Base-by-base conservation (phyloP, 495 filamentous ascomycete genomes). In the Choiromyces venosus region DNA sequence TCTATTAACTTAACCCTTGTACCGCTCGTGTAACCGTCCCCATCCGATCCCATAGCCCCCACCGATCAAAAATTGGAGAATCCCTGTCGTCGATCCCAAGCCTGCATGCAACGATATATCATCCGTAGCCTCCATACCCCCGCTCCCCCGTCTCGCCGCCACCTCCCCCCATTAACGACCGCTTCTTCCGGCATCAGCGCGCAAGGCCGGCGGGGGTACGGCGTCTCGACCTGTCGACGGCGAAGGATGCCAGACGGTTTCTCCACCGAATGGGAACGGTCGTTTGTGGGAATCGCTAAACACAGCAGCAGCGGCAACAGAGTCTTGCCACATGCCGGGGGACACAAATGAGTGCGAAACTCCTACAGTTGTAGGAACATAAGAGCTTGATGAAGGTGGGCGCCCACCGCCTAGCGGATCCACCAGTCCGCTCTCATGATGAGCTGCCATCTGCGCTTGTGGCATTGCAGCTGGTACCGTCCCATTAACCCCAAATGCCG, bases 281-380 rank as follows among this genome's bases (percentile, higher is more conserved):
- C 79, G 78, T 67, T 81, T 81, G 42, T 76, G 56, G 33, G 79
- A 77, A 74, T 81, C 79, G 61, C 71, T 78, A 72, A 81, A 97
- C 1, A 94, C 92, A 78, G 89, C 92, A 18, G 96, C 92, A 79
- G 89, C 93, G 19, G 96, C 94, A 76, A 99, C 94, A 65, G 89
- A 93, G 78, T 97, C 92, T 82, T 97, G 94, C 95, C 95, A 99
- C 88, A 97, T 96, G 73, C 91, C 90, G 16, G 95, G 93, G 18
- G 92, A 96, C 71, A 99, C 92, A 75, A 96, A 90, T 21, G 89
- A 86, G 75, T 79, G 67, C 64, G 74, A 75, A 74, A 75, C 75
- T 71, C 73, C 71, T 82, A 82, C 72, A 83, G 83, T 72, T 87
- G 86, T 71, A 86, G 86, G 39, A 86, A 78, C 35, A 83, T 84